Conservation (phyloP, 2,329 filamentous ascomycete genomes). For the Colletotrichum caudatum region DNA sequence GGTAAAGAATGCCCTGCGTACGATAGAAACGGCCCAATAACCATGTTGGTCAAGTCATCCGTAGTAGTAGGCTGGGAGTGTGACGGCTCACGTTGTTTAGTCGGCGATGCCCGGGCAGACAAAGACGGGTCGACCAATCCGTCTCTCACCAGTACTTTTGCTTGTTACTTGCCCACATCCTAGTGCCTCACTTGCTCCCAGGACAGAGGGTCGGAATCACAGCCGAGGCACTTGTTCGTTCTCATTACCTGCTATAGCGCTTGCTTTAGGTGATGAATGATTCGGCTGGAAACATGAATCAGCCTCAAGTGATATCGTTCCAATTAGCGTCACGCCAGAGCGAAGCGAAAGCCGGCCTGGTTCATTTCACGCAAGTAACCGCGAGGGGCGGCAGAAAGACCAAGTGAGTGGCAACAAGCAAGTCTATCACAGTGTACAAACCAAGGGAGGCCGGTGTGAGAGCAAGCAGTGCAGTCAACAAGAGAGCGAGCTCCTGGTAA, state of each 20-base stretch:
- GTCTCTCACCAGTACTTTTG: too few relatives aligned
- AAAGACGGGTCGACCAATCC: neutral
- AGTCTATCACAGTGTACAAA: neutral
- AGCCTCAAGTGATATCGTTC: constrained; percentile 6
- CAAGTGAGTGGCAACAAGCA: neutral
- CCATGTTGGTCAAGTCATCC: neutral
- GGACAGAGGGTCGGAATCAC: too few relatives aligned
- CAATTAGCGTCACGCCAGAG: constrained; percentile 1
- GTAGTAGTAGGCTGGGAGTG: neutral
- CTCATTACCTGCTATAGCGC: neutral
- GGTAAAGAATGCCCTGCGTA: neutral
- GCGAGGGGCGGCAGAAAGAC: neutral
- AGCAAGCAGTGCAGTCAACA: neutral
- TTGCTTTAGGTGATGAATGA: neutral
- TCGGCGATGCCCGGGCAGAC: constrained; percentile 3
- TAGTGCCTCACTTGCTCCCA: neutral
- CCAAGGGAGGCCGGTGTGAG: neutral
- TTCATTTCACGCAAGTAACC: neutral
- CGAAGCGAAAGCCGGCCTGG: neutral
- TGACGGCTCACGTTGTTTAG: neutral
- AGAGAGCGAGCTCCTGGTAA: neutral
- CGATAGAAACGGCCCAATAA: neutral
- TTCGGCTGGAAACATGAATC: constrained; percentile 2
- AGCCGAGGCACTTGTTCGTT: neutral
- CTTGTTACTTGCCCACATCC: neutral